A percentile compares a stretch with the other conserved stretches of the same genome.
These are phyloP conservation scores for Mycena amicta DNA, from an alignment of 768 basidiomycete genomes.

Conservation along the genomic window DNA sequence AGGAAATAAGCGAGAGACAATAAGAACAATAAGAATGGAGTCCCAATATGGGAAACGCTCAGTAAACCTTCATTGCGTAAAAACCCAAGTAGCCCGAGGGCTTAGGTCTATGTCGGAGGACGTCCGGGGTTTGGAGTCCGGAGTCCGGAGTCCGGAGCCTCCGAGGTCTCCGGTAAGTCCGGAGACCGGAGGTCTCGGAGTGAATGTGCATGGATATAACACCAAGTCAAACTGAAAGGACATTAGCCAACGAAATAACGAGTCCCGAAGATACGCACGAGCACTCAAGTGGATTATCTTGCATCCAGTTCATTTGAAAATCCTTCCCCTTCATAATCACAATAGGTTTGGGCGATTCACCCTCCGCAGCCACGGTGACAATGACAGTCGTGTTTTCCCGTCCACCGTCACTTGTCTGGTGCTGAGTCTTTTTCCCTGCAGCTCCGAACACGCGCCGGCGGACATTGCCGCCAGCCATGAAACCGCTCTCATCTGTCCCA, in stretches of 20 bases:
- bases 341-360: constrained; percentile 36
- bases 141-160: no score
- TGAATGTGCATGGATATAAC: no score
- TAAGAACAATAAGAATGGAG: no score
- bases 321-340: constrained; percentile 44
- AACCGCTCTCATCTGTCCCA: constrained; percentile 38
- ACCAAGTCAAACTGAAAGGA: no score
- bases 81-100: no score
- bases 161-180: no score
- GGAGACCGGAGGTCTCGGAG: no score
- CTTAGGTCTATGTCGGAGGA: no score
- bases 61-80: no score
- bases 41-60: no score
- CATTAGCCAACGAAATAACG: background rate
- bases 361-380: constrained; percentile 41
- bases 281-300: constrained; percentile 44
- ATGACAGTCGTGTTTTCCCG: constrained; percentile 40
- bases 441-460: constrained; percentile 34
- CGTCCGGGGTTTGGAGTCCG: no score
- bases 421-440: constrained; percentile 25
- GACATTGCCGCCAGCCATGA: constrained; percentile 26
- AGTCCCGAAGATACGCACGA: constrained; percentile 26
- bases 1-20: no score
- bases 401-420: constrained; percentile 32
- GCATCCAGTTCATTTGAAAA: constrained; percentile 38